Base-by-base conservation (phyloP, 2,329 filamentous ascomycete species). In the Venturia nashicola region DNA sequence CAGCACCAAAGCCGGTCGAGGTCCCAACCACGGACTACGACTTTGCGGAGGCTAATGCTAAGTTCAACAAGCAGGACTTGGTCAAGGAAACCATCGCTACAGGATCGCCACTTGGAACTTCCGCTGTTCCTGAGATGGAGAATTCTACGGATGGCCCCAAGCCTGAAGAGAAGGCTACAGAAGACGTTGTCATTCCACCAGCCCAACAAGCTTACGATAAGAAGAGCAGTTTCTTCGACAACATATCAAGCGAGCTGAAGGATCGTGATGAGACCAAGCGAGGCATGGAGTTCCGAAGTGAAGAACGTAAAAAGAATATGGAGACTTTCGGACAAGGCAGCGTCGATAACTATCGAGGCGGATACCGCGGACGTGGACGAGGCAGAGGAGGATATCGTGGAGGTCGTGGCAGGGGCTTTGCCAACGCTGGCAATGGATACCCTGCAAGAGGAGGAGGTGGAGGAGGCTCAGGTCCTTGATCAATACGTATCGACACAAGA, bases 251-350 rank as follows among this genome's bases (percentile, higher is more conserved):
- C 68, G 94, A 99, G 73, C 83, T 90, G 67, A 95, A 89, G 75
- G 94, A 99, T 68, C 86, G 94, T 54, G 86, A 90, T 61, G 90
- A 93, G 66, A 86, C 86, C 46, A 81, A 85, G n/a, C 87, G 88
- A 65, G 91, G 91, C 40, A 86, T 89, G 59, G 91, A 96, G 74
- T 95, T 94, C 86, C 86, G 94, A 63, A 88, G 86, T 46, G 91
- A 97, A 74, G 94, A 97, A 74, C 90, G 96, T 73, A 91, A 88
- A 74, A 91, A 91, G 78, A 97, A 97, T 73, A 89, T 99, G 72
- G 94, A 99, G 77, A 99, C 94, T 0, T 99, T 99, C 69, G 94
- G 94, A 9, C 92, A 97, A 74, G 92, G 92, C 62, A 97, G 91
- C 69, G 92, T 99, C 27, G 94, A 99, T 69, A 87, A 86, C 18